Evolutionary conservation across 352 stramenopile species (phyloP).

Genomic region (Phytophthora parvispora): DNA sequence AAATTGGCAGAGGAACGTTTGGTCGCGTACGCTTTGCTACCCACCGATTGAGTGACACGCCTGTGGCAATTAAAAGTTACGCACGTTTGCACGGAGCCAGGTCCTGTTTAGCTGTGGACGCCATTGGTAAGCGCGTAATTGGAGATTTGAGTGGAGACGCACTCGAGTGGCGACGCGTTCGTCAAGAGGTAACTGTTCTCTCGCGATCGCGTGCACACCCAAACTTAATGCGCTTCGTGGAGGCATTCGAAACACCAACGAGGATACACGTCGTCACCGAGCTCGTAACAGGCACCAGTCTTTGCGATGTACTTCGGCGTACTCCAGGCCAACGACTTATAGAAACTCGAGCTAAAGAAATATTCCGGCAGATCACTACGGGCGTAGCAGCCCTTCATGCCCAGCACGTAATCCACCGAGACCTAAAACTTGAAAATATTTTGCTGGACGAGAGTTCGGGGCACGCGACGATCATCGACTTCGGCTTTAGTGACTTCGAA

Average conservation of each 20-base stretch:
- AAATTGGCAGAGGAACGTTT: constrained; percentile 66
- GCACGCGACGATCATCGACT: constrained; percentile 65
- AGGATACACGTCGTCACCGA: constrained; percentile 72
- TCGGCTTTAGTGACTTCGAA: constrained; percentile 77
- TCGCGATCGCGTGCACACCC: constrained; percentile 44
- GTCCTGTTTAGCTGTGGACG: constrained; percentile 38
- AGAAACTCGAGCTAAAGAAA: constrained; percentile 40
- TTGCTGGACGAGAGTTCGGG: constrained; percentile 50
- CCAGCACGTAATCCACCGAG: constrained; percentile 71
- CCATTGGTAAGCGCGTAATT: constrained; percentile 2
- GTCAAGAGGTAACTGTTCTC: constrained; percentile 63
- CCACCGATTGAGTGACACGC: constrained; percentile 51
- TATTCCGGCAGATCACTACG: constrained; percentile 55
- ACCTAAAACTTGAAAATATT: constrained; percentile 86
- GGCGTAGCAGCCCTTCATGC: constrained; percentile 56
- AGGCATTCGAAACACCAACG: constrained; percentile 69
- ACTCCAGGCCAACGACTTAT: constrained; percentile 40
- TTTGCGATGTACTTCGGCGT: constrained; percentile 55
- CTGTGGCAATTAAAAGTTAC: constrained; percentile 80
- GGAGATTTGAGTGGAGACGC: constrained; percentile 28
- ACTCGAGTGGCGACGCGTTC: constrained; percentile 73
- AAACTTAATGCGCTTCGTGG: constrained; percentile 61
- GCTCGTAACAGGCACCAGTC: constrained; percentile 41
- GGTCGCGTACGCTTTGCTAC: constrained; percentile 52
- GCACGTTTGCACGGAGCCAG: constrained; percentile 41